Evolutionary conservation across 2,329 filamentous ascomycete genomes (phyloP).

Genomic region (Beauveria sp.): DNA sequence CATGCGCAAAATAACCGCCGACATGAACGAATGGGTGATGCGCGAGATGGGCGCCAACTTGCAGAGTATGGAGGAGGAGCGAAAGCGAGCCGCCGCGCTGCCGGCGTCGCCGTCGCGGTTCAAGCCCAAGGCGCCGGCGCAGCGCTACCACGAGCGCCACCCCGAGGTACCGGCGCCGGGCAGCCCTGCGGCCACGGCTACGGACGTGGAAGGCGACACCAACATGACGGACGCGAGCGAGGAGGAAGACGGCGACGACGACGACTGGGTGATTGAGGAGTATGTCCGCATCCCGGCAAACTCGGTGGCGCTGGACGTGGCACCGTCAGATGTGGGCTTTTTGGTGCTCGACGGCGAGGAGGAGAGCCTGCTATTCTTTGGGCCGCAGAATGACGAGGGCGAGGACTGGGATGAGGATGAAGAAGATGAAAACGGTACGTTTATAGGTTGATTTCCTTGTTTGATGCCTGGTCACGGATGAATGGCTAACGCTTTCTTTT

Average conservation of each 20-base stretch:
- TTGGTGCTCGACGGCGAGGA: constrained; percentile 50
- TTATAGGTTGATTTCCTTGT: too few species aligned
- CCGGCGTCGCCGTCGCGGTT: constrained; percentile 24
- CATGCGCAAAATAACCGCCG: constrained; percentile 42
- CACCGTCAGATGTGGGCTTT: constrained; percentile 45
- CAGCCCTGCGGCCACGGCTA: not conserved
- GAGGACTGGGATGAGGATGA: constrained; percentile 53
- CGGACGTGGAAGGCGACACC: constrained; percentile 23
- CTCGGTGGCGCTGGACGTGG: constrained; percentile 38
- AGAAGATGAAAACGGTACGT: constrained; percentile 57
- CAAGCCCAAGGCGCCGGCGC: constrained; percentile 47
- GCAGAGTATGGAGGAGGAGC: constrained; percentile 37
- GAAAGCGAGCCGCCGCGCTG: constrained; percentile 13
- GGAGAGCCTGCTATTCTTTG: constrained; percentile 54
- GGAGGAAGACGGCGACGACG: constrained; percentile 39
- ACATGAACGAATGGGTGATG: constrained; percentile 53
- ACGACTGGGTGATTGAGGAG: constrained; percentile 57
- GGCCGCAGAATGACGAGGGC: constrained; percentile 52
- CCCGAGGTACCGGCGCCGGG: constrained; percentile 28
- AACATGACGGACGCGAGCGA: constrained; percentile 33
- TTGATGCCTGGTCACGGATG: not conserved
- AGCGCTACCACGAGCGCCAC: constrained; percentile 49
- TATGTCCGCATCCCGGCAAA: constrained; percentile 54
- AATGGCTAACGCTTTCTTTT: constrained; percentile 1
- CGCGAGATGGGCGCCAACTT: constrained; percentile 49